Conservation (phyloP, 148 eudicot species). For the Persicaria maculosa region DNA sequence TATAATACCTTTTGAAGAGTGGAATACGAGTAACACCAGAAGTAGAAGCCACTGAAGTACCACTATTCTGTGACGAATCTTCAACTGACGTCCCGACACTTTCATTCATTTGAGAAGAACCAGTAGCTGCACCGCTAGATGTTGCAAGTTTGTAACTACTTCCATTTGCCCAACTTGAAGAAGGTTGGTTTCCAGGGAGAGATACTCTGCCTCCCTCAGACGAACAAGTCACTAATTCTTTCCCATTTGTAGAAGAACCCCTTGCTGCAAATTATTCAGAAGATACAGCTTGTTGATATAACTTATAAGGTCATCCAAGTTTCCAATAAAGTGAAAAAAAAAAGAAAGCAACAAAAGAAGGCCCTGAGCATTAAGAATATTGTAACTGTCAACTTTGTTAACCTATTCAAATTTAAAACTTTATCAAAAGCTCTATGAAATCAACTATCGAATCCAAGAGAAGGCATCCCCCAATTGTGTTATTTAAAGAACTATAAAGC, state of each 20-base stretch:
- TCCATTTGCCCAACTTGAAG: conserved; percentile 26
- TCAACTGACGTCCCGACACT: conserved; percentile 27
- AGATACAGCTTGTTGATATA: conserved; percentile 13
- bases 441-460: neutral
- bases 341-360: neutral
- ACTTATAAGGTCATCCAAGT: conserved; percentile 10
- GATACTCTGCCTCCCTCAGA: conserved; percentile 27
- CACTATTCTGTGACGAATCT: conserved; percentile 29
- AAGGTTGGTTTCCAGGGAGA: conserved; percentile 17
- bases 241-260: conserved; percentile 24
- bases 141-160: conserved; percentile 26
- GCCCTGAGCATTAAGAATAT: neutral
- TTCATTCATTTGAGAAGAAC: conserved; percentile 32
- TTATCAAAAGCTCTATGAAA: neutral
- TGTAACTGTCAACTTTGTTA: too few relatives aligned
- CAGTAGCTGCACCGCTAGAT: conserved; percentile 25
- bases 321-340: neutral
- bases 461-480: neutral
- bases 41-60: conserved; percentile 28
- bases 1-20: conserved; percentile 61
- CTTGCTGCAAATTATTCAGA: conserved; percentile 25
- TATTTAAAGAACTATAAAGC: neutral
- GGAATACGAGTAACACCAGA: conserved; percentile 44
- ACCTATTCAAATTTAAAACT: neutral
- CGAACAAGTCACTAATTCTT: conserved; percentile 43